These are phyloP conservation scores for Spathaspora girioi DNA, from an alignment of 805 yeast species.

Conservation along the genomic window DNA sequence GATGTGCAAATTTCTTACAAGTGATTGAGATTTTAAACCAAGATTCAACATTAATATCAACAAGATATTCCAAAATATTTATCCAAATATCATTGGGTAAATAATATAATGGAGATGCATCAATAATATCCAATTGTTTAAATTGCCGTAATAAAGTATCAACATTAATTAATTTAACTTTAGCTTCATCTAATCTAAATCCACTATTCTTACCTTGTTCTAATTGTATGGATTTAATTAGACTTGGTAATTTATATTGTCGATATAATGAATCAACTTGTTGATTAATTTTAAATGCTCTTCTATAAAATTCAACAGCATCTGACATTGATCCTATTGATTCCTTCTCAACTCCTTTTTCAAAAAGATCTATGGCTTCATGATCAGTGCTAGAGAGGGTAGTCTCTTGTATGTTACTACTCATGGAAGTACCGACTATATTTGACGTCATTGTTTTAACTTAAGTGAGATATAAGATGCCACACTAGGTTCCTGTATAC, in stretches of 20 bases:
- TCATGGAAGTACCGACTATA: too few relatives aligned
- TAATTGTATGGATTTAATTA: constrained; percentile 22
- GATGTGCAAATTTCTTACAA: constrained; percentile 52
- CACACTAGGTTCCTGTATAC: neutral
- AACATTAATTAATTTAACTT: constrained; percentile 40
- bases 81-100: constrained; percentile 58
- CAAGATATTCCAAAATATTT: constrained; percentile 45
- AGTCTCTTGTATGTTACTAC: too few relatives aligned
- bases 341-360: constrained; percentile 69
- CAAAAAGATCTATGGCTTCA: constrained; percentile 63
- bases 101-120: constrained; percentile 33
- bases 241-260: constrained; percentile 45
- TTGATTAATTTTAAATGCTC: constrained; percentile 57
- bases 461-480: too few relatives aligned
- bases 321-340: constrained; percentile 74
- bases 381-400: constrained; percentile 11
- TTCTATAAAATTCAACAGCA: constrained; percentile 69
- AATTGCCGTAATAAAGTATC: constrained; percentile 35
- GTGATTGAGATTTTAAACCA: constrained; percentile 63
- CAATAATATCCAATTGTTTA: constrained; percentile 20
- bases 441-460: too few relatives aligned
- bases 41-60: constrained; percentile 50
- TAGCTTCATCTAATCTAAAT: constrained; percentile 30
- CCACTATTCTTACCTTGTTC: constrained; percentile 27
- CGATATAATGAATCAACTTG: constrained; percentile 71